Evolutionary conservation across 371 early-diverging fungal species (phyloP), one percentile per base, ranked within the genome.

Genomic region (Capillidium rhysosporum): DNA sequence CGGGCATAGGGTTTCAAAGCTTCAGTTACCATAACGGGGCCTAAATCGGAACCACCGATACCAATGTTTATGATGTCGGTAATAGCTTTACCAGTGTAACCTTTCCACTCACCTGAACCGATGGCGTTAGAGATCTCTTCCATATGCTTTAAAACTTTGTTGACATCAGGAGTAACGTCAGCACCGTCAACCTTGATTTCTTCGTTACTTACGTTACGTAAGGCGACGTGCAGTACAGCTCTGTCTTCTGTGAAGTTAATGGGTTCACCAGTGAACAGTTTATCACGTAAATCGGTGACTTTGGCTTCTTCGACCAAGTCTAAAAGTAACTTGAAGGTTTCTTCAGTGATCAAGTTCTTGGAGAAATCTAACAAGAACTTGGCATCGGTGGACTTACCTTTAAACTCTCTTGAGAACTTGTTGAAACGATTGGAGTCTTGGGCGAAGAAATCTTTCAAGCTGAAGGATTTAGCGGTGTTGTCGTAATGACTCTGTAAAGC

Each of bases 1-100:
- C 80, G 66, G 46, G 84, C 78, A 71, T 90, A 96, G 29, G 81
- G 84, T 73, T 90, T 86, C 61, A 99, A 71, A 8, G 99, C 95
- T 68, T 95, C 90, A 24, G 91, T 92, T 29, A 95, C 97, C 93
- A 98, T 92, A 56, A 92, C 89, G 20, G 99, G 99, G 28, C 99
- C 99, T 46, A 99, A 77, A 69, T 99, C 98, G n/a, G 94, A 93
- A 62, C 98, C 99, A 64, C 98, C 99, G 63, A 99, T 99, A 63
- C 99, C 98, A 66, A 98, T 96, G 74, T 97, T 97, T 63, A 99
- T 91, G 38, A 99, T 70, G 59, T 92, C 92, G 41, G 87, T 87
- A 62, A 99, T 89, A 39, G 65, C 61, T 69, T 93, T 80, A 61
- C 96, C 97, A 25, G 96, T 90, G 64, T 86, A 90, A 30, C 98